Evolutionary conservation across 1,284 basidiomycete genomes (phyloP), one percentile per base, ranked within the genome.

Genomic region (Sutorius eximius): DNA sequence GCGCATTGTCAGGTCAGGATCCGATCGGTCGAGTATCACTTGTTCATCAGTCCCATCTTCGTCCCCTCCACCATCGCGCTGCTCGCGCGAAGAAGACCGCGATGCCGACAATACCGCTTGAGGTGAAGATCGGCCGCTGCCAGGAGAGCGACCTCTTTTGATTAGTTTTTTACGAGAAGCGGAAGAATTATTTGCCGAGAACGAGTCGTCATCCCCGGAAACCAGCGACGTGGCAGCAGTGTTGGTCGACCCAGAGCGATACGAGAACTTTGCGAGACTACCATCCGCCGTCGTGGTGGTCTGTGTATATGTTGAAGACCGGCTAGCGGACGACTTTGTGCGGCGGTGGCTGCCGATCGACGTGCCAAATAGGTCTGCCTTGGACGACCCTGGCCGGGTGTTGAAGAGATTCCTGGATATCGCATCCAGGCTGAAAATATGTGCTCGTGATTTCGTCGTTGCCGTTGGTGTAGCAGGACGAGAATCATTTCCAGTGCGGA

Each of bases 401-500:
- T 80, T 83, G 70, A 91, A 90, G 29, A 92, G 75, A 66, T 87
- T 89, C 49, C 88, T 79, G 20, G 91, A 93, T 62, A 95, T 86
- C 15, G 83, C 87, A 64, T 95, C 93, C 45, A 95, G 77, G 30
- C 89, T 85, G 64, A 95, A 91, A 54, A 92, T 90, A 15, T 87
- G 85, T 2, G 86, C 88, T 58, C 88, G 85, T 4, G 90, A 87
- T 44, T 87, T 85, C 15, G 77, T 70, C 36, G 61, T 74, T 9
- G 83, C 80, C 0, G 89, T 90, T 1, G 93, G 93, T 0, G 93
- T 95, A 1, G 85, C 82, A 10, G 93, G 93, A 18, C 81, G 72
- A 27, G 93, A 95, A 56, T 82, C 85, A 49, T 79, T 81, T 41
- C 85, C 85, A 0, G 89, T 91, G 33, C 82, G 80, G 71, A 94